A percentile compares a stretch with the other conserved stretches of the same genome.
These are phyloP conservation scores for Copromyces sp. DNA, from an alignment of 495 filamentous ascomycete genomes.

Conservation along the genomic window DNA sequence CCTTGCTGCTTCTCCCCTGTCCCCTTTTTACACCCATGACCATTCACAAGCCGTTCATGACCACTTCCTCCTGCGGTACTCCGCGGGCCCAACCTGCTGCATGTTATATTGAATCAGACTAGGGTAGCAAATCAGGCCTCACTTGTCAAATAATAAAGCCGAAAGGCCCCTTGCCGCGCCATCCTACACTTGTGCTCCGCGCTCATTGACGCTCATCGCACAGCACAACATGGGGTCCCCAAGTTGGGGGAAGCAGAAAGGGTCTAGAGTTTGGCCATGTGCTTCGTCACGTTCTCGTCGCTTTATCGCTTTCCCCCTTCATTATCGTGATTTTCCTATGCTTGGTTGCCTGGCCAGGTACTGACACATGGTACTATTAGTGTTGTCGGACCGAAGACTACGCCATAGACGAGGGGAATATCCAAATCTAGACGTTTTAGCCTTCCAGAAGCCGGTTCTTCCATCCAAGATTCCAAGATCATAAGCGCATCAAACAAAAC, in stretches of 20 bases:
- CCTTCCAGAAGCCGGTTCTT: background rate
- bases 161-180: background rate
- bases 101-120: background rate
- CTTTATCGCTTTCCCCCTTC: background rate
- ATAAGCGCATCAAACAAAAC: background rate
- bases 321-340: background rate
- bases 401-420: background rate
- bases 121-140: background rate
- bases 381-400: background rate
- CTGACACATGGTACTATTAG: background rate
- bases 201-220: background rate
- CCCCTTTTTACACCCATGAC: background rate
- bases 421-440: background rate
- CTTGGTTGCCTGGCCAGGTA: background rate
- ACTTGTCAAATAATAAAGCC: background rate
- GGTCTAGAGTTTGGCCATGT: background rate
- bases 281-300: background rate
- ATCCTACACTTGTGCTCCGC: background rate
- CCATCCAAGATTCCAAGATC: background rate
- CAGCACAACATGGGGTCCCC: background rate
- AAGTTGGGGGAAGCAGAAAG: background rate
- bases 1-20: background rate
- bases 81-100: background rate
- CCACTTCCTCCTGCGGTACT: background rate
- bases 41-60: background rate